Base-by-base conservation (phyloP, 1,284 basidiomycete species). In the Ustilago shanxiensis region DNA sequence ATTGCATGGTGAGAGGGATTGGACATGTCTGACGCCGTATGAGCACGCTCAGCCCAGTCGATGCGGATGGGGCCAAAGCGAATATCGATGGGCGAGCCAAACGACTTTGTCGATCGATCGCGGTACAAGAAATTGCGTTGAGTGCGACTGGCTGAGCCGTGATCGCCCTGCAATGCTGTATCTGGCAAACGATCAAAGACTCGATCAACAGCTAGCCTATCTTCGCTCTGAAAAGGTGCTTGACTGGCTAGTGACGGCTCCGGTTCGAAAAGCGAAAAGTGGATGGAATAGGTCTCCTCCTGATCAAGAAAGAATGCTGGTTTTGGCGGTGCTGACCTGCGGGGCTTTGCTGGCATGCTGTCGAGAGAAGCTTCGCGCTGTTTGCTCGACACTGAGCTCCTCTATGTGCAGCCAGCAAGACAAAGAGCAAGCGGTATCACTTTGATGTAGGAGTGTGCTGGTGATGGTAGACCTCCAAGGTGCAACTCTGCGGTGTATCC, bases 31-130 rank as follows among this genome's bases (percentile, higher is more conserved):
- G 26, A n/a, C 1, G 18, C 14, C 13, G 18, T 14, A 2, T 13
- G 11, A 7, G 35, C 49, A 0, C 66, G 49, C 6, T 81, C 77
- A n/a, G 74, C 79, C 77, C 77, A 81, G 45, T 79, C 79, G 59
- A 81, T 65, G 45, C 60, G 62, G n/a, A 81, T 67, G 16, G 79
- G 79, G 3, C 79, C 79, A 28, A 81, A 77, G 14, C 79, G 71
- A 35, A 70, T 66, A 35, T 81, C 79, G 41, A 81, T 67, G 14
- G 77, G 73, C 13, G 73, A 71, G 24, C 68, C 65, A 28, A 70
- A 75, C 8, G 72, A 66, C 31, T 75, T 70, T 16, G 50, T 57
- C 13, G 60, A 62, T 24, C 60, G 58, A 37, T 66, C 67, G 3
- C 33, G 58, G 1, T 50, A 14, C 3, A 66, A 41, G n/a, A 75